These are phyloP conservation scores for Trypethelium eluteriae DNA, from an alignment of 495 filamentous ascomycete genomes.

Conservation along the genomic window DNA sequence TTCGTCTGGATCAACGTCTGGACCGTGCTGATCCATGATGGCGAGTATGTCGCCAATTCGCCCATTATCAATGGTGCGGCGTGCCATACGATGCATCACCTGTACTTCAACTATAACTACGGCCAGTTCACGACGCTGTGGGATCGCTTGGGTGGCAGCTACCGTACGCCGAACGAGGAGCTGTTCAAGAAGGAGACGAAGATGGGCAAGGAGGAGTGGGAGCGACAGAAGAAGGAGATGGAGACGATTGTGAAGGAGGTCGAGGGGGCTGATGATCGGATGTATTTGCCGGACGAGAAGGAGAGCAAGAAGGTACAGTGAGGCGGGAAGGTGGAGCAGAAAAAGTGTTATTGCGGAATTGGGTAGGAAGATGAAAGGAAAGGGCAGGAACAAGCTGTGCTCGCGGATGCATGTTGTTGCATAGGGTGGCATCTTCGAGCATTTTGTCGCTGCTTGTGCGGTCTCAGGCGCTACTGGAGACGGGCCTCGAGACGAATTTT, in stretches of 20 bases:
- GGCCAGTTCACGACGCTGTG: slow-evolving; percentile 94
- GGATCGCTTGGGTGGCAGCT: slow-evolving; percentile 85
- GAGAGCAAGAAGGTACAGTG: slow-evolving; percentile 41
- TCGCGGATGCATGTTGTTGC: too few species aligned
- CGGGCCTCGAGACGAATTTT: too few species aligned
- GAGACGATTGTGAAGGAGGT: slow-evolving; percentile 75
- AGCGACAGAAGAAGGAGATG: slow-evolving; percentile 75
- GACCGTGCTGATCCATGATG: slow-evolving; percentile 97
- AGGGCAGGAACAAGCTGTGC: too few species aligned
- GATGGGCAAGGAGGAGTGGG: slow-evolving; percentile 76
- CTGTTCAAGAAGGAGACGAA: slow-evolving; percentile 82
- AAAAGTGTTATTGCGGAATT: too few species aligned
- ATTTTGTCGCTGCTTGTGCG: too few species aligned
- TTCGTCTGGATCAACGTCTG: slow-evolving; percentile 95
- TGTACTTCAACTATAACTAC: slow-evolving; percentile 99
- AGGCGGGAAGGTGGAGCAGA: not conserved
- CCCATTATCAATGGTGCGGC: slow-evolving; percentile 89
- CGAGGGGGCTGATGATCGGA: slow-evolving; percentile 80
- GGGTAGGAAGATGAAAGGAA: too few species aligned
- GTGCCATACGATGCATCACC: slow-evolving; percentile 92
- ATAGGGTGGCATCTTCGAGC: too few species aligned
- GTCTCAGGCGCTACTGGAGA: too few species aligned
- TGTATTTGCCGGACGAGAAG: slow-evolving; percentile 47
- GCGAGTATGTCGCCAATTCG: slow-evolving; percentile 86
- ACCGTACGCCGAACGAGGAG: slow-evolving; percentile 78